phyloP scores from a whole-genome alignment of 2,329 filamentous ascomycete genomes.

The Trichoderma sp. region DNA sequence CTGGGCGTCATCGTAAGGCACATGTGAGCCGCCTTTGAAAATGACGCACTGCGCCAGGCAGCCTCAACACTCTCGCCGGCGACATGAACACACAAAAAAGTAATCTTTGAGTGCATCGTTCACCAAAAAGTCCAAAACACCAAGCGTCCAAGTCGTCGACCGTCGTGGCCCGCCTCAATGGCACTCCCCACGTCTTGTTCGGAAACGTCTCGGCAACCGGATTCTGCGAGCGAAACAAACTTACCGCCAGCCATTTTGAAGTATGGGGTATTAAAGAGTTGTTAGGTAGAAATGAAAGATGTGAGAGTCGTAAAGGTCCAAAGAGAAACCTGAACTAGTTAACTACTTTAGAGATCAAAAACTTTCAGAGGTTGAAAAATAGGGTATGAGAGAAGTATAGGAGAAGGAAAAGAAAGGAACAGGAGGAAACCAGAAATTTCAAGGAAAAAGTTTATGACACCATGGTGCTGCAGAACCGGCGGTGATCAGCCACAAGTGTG shows the following conservation, averaged over 20 bases:
- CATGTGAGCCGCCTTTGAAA: slow-evolving; percentile 16
- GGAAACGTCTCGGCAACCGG: neutral
- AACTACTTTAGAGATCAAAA: slow-evolving; percentile 24
- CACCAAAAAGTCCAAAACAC: neutral
- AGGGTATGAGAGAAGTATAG: slow-evolving; percentile 25
- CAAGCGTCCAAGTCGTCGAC: neutral
- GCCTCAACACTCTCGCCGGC: neutral
- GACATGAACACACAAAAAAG: neutral
- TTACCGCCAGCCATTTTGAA: slow-evolving; percentile 51
- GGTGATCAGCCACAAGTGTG: slow-evolving; percentile 34
- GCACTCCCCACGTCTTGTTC: slow-evolving; percentile 20
- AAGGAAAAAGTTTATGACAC: slow-evolving; percentile 43
- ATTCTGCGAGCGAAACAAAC: slow-evolving; percentile 28
- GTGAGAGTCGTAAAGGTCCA: slow-evolving; percentile 21
- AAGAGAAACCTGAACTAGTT: slow-evolving; percentile 16
- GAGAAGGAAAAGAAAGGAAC: slow-evolving; percentile 20
- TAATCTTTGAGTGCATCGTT: neutral
- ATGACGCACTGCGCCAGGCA: slow-evolving; percentile 22
- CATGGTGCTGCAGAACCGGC: slow-evolving; percentile 32
- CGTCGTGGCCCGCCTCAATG: slow-evolving; percentile 27
- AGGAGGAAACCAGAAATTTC: slow-evolving; percentile 20
- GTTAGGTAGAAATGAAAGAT: neutral
- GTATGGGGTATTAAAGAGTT: slow-evolving; percentile 25
- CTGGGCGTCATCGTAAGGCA: slow-evolving; percentile 8
- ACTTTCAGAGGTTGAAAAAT: slow-evolving; percentile 4